Evolutionary conservation across 73 alveolate genomes (phyloP), one percentile per base, ranked within the genome.

Genomic region (Paramecium tetraurelia): DNA sequence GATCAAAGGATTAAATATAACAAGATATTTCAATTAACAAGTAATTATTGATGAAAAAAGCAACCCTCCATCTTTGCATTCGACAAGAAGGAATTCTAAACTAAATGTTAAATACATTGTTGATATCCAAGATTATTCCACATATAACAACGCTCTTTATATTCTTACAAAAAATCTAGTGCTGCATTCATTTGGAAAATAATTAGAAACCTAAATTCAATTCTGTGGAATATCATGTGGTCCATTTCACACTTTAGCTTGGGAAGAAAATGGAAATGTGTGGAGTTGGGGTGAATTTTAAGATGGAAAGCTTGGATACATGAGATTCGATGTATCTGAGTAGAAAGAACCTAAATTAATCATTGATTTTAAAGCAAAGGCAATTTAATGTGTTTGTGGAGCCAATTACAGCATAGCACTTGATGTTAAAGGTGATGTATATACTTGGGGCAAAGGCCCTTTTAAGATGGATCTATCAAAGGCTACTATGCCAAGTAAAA

Each of bases 401-500:
- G 70, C 46, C 11, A 46, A 40, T 48, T 80, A 80, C n/a, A 80
- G 90, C 27, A 80, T 80, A 22, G 90, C 90, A 44, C 57, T 80
- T 29, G 90, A 80, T 80, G 90, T 80, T 1, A 41, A 41, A 35
- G 90, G 90, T 4, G 90, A 80, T 80, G 41, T 80, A 3, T 80
- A 80, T 80, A 48, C 90, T 20, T 80, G 90, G 90, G 90, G 90
- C 5, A 80, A 80, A 58, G 90, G 90, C 0, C 90, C 90, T 24
- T 80, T 80, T 31, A 80, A 80, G 29, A 80, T 44, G 48, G 72
- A 80, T 44, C 20, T 80, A 44, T 22, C 57, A 20, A 41, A 48
- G 20, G 90, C 90, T 20, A 46, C 57, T 20, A 21, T 31, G 75
- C 90, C 90, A 7, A 44, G 76, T 46, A 80, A 18, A 44, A 63